These are phyloP conservation scores for Colletotrichum tropicicola DNA, from an alignment of 2,329 filamentous ascomycete genomes.

Conservation along the genomic window DNA sequence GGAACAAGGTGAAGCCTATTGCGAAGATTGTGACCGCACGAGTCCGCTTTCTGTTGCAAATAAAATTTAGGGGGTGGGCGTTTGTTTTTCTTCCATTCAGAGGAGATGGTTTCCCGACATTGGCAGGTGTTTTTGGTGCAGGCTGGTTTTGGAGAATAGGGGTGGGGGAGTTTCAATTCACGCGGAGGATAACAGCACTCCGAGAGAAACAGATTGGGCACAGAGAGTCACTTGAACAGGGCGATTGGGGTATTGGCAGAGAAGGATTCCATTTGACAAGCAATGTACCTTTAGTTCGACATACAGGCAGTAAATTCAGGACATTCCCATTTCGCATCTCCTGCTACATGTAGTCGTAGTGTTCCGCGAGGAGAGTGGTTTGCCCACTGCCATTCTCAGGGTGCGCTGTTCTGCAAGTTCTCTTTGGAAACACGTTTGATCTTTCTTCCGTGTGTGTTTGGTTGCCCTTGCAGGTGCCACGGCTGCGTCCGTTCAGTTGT, in stretches of 20 bases:
- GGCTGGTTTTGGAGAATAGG: not conserved
- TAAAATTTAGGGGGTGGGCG: not conserved
- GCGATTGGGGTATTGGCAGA: not conserved
- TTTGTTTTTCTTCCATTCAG: too few species aligned
- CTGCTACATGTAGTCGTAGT: too few species aligned
- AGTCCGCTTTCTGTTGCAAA: not conserved
- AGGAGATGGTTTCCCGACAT: not conserved
- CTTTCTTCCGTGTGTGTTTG: too few species aligned
- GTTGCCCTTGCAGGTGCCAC: not conserved
- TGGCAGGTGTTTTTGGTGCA: too few species aligned
- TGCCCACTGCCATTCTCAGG: too few species aligned
- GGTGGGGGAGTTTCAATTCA: not conserved
- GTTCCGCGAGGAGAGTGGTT: too few species aligned
- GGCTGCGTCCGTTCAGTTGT: not conserved
- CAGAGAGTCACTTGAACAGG: not conserved
- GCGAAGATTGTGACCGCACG: not conserved
- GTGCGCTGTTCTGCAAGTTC: too few species aligned
- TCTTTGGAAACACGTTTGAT: too few species aligned
- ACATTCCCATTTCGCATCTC: too few species aligned
- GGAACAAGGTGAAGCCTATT: not conserved
- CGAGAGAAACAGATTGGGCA: not conserved
- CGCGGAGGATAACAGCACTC: slow-evolving; percentile 1
- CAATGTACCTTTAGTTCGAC: too few species aligned
- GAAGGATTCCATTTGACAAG: not conserved
- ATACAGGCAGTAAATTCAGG: too few species aligned